Evolutionary conservation across 2,329 filamentous ascomycete genomes (phyloP).

Genomic region (Paracamarosporium sp.): DNA sequence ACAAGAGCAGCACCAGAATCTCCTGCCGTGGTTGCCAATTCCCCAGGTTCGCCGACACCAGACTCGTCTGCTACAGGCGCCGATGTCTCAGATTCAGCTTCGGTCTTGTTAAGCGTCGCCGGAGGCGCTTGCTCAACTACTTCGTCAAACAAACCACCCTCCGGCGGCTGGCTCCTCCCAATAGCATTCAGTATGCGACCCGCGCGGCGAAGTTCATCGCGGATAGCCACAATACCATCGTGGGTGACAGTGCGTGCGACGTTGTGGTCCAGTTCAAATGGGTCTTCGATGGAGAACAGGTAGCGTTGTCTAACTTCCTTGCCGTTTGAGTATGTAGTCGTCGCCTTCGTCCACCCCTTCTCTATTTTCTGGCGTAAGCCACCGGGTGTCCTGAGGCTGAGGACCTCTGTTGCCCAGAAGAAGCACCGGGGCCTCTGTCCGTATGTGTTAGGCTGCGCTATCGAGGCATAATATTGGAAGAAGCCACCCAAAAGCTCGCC

Average conservation of each 20-base stretch:
- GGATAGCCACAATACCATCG: conserved; percentile 79
- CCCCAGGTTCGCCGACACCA: neutral
- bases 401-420: conserved; percentile 79
- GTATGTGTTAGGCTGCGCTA: conserved; percentile 47
- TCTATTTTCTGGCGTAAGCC: conserved; percentile 75
- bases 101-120: conserved; percentile 1
- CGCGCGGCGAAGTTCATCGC: conserved; percentile 83
- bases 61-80: neutral
- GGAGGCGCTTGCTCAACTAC: conserved; percentile 29
- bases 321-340: conserved; percentile 66
- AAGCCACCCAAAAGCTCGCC: conserved; percentile 80
- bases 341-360: conserved; percentile 88
- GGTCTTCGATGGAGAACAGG: conserved; percentile 89
- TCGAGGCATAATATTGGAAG: conserved; percentile 83
- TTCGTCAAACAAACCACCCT: conserved; percentile 46
- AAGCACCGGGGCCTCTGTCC: conserved; percentile 63
- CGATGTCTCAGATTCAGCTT: neutral
- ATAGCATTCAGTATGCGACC: conserved; percentile 64
- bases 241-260: conserved; percentile 87
- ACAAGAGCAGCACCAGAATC: too few relatives aligned
- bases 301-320: conserved; percentile 81
- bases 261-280: conserved; percentile 88
- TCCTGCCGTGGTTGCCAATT: too few relatives aligned
- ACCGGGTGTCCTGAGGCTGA: conserved; percentile 75
- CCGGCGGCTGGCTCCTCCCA: conserved; percentile 30